A percentile compares a stretch with the other conserved stretches of the same genome.
phyloP scores from a whole-genome alignment of 2,329 filamentous ascomycete genomes.

The Thermothelomyces thermophilus region DNA sequence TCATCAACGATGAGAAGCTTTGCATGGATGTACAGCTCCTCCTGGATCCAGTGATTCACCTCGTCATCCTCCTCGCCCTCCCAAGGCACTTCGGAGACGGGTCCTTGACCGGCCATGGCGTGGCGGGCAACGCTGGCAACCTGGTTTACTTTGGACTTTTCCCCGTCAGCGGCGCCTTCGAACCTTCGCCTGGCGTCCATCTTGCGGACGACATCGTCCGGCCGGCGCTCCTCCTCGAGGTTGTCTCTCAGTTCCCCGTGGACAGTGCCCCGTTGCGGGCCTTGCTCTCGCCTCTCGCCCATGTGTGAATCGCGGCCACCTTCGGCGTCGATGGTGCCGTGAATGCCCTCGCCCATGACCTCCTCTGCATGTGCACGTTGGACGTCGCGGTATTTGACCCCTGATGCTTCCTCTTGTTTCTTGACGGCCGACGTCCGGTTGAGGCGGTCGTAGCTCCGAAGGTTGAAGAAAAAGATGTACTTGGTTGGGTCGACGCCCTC shows the following conservation, averaged over 20 bases:
- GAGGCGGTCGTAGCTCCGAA: constrained; percentile 86
- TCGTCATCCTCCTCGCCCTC: constrained; percentile 69
- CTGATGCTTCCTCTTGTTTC: constrained; percentile 72
- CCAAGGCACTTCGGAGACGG: constrained; percentile 64
- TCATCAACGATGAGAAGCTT: constrained; percentile 91
- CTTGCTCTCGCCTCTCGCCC: constrained; percentile 34
- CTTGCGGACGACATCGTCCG: constrained; percentile 28
- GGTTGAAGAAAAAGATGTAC: constrained; percentile 89
- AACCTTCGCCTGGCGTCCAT: constrained; percentile 47
- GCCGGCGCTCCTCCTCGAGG: constrained; percentile 32
- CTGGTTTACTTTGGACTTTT: constrained; percentile 29
- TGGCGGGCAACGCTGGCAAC: constrained; percentile 61
- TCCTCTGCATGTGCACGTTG: constrained; percentile 85
- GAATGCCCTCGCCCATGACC: constrained; percentile 70
- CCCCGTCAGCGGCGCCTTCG: constrained; percentile 40
- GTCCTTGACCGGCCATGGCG: constrained; percentile 65
- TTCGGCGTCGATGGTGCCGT: constrained; percentile 46
- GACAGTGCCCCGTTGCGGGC: constrained; percentile 22
- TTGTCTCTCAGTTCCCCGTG: constrained; percentile 30
- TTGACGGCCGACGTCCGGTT: constrained; percentile 71
- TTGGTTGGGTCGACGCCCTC: constrained; percentile 71
- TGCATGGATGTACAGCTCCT: constrained; percentile 91
- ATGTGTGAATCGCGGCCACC: constrained; percentile 45
- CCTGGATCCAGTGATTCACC: constrained; percentile 83
- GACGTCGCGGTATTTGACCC: constrained; percentile 76